These are phyloP conservation scores for Monosporascus ibericus DNA, from an alignment of 2,329 filamentous ascomycete genomes.

Conservation along the genomic window DNA sequence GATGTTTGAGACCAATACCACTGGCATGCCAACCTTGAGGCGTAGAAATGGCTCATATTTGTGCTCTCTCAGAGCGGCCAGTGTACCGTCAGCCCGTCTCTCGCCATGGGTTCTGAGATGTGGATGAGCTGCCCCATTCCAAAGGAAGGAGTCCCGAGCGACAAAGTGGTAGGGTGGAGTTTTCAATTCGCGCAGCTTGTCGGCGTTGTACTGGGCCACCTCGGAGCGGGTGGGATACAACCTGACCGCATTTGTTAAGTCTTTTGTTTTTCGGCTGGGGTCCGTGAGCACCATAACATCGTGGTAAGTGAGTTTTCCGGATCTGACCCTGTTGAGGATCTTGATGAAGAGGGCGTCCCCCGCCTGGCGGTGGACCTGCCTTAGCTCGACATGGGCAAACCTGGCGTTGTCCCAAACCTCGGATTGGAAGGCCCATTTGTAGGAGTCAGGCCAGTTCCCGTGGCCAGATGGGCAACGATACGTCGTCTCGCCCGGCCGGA, in stretches of 20 bases:
- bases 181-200: conserved; percentile 17
- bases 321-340: conserved; percentile 44
- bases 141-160: conserved; percentile 31
- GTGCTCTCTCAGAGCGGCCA: conserved; percentile 30
- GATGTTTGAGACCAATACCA: conserved; percentile 42
- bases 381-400: conserved; percentile 43
- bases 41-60: conserved; percentile 31
- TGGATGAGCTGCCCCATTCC: conserved; percentile 17
- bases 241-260: conserved; percentile 26
- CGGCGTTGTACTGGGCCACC: conserved; percentile 23
- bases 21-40: conserved; percentile 39
- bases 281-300: conserved; percentile 35
- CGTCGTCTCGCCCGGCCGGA: conserved; percentile 1
- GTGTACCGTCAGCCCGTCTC: conserved; percentile 5
- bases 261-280: conserved; percentile 27
- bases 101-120: conserved; percentile 9
- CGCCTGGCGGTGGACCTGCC: conserved; percentile 44
- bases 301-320: conserved; percentile 30
- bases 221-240: conserved; percentile 31
- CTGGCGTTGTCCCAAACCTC: conserved; percentile 43
- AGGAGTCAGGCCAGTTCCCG: conserved; percentile 30
- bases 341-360: conserved; percentile 42
- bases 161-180: conserved; percentile 11
- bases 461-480: conserved; percentile 24
- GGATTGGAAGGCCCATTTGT: conserved; percentile 54